A percentile compares a stretch with the other conserved stretches of the same genome.
These are phyloP conservation scores for Dorcoceras hygrometricum DNA, from an alignment of 257 asterid species.

Conservation along the genomic window DNA sequence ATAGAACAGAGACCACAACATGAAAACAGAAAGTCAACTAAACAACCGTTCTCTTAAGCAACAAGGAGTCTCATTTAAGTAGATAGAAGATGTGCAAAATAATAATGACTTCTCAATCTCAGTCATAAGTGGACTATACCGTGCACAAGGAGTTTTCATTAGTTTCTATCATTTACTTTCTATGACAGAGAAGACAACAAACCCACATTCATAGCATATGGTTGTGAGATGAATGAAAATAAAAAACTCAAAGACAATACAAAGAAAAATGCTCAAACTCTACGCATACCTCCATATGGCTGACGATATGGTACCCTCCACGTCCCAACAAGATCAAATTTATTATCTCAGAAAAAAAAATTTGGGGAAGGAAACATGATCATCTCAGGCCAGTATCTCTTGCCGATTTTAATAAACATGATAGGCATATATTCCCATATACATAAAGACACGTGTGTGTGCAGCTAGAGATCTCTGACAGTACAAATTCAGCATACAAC, in stretches of 20 bases:
- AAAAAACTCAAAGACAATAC: background rate
- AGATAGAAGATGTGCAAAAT: conserved; percentile 7
- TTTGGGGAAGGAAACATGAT: background rate
- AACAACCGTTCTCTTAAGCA: background rate
- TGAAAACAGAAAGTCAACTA: conserved; percentile 15
- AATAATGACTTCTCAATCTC: background rate
- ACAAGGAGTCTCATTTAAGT: conserved; percentile 12
- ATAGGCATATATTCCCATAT: background rate
- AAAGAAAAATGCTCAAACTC: background rate
- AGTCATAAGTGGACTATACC: conserved; percentile 12
- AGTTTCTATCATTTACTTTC: background rate
- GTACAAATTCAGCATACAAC: conserved; percentile 13
- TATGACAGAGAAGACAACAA: conserved; percentile 1
- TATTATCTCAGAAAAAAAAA: background rate
- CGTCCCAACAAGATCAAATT: background rate
- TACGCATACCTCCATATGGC: background rate
- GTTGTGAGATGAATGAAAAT: background rate
- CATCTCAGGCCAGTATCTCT: background rate
- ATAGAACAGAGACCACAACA: conserved; percentile 20
- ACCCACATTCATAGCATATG: background rate
- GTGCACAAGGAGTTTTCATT: conserved; percentile 15
- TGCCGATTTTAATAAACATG: background rate
- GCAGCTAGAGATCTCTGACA: conserved; percentile 7
- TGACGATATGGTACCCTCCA: background rate
- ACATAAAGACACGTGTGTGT: background rate